Evolutionary conservation across 2,329 filamentous ascomycete genomes (phyloP).

Genomic region (Orbilia oligospora): DNA sequence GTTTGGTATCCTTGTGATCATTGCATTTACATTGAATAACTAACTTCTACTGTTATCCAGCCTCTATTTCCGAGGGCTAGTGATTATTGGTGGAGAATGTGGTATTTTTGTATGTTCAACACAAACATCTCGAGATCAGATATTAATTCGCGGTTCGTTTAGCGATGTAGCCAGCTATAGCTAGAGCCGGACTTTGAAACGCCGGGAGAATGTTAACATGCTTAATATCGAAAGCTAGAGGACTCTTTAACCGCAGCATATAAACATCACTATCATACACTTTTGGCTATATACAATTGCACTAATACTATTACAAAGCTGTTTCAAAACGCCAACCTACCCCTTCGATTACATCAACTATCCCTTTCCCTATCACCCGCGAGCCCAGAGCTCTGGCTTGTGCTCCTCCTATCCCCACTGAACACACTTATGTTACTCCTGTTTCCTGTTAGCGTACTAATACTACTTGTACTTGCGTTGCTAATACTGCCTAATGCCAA

Average conservation of each 20-base stretch:
- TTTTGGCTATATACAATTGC: conserved; percentile 38
- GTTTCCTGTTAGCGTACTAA: conserved; percentile 57
- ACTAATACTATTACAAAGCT: background rate
- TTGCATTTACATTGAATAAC: background rate
- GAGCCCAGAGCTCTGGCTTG: conserved; percentile 47
- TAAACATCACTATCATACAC: conserved; percentile 20
- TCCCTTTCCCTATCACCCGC: conserved; percentile 31
- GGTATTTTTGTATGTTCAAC: conserved; percentile 16
- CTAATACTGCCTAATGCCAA: conserved; percentile 54
- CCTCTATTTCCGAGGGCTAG: background rate
- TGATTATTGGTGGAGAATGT: background rate
- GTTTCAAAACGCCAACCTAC: conserved; percentile 16
- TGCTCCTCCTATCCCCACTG: conserved; percentile 59
- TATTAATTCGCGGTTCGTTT: too few species aligned
- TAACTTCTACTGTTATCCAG: background rate
- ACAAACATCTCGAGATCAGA: background rate
- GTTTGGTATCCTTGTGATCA: background rate
- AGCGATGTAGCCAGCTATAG: too few species aligned
- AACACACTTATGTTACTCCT: conserved; percentile 55
- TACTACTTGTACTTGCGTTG: conserved; percentile 55
- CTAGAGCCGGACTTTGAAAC: background rate
- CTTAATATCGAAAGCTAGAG: background rate
- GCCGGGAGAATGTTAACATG: background rate
- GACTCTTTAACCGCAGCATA: background rate
- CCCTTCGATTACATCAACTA: conserved; percentile 28